phyloP scores from a whole-genome alignment of 306 rosid species.

The Dalbergia cultrata region DNA sequence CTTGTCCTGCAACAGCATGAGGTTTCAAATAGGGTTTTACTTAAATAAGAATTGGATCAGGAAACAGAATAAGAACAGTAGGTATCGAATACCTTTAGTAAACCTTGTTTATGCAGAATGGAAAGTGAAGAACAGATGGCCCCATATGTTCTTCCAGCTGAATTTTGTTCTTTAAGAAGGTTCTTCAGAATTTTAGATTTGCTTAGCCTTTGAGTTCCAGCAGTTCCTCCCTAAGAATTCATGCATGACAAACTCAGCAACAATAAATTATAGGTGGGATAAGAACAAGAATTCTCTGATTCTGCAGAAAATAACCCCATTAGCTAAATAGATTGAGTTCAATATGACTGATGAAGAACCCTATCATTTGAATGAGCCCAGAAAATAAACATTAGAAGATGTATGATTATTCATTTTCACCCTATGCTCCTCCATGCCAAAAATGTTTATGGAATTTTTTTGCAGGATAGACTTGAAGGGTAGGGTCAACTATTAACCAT shows the following conservation, averaged over 20 bases:
- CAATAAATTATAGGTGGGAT: conserved; percentile 22
- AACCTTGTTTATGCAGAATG: conserved; percentile 79
- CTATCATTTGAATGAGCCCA: conserved; percentile 7
- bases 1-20: conserved; percentile 67
- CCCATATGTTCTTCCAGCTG: conserved; percentile 77
- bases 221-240: conserved; percentile 75
- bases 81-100: conserved; percentile 71
- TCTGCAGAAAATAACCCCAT: conserved; percentile 28
- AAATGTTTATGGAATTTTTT: neutral
- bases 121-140: conserved; percentile 77
- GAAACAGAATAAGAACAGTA: conserved; percentile 33
- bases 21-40: conserved; percentile 11
- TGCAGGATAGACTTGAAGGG: neutral
- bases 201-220: conserved; percentile 66
- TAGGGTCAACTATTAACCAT: neutral
- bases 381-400: neutral
- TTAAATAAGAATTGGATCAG: conserved; percentile 14
- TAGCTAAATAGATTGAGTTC: conserved; percentile 10
- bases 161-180: conserved; percentile 80
- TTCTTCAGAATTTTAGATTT: conserved; percentile 81
- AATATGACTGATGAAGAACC: neutral
- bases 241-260: conserved; percentile 35
- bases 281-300: conserved; percentile 19
- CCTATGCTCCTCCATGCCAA: neutral
- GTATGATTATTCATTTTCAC: conserved; percentile 30